Percentiles rank a stretch among this genome's conserved stretches.
Conservation (phyloP, 1,284 basidiomycete species). For the Fomitopsis palustris region DNA sequence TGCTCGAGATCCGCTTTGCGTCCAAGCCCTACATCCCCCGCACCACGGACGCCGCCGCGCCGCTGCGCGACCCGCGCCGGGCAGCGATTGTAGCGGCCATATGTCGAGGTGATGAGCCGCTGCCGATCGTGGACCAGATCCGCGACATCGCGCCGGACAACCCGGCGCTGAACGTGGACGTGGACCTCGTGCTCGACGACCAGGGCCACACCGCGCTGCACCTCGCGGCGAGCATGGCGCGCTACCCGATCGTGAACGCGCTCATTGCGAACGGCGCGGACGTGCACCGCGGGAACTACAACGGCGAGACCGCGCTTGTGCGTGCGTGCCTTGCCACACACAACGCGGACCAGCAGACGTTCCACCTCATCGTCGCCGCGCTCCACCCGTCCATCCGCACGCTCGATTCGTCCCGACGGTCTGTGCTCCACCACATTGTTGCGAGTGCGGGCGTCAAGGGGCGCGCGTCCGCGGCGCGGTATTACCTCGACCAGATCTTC, state of each 20-base stretch:
- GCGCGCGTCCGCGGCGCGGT: conserved; percentile 79
- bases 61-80: conserved; percentile 60
- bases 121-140: conserved; percentile 56
- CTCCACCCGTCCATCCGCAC: conserved; percentile 81
- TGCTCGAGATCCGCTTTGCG: conserved; percentile 55
- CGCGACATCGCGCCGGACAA: conserved; percentile 57
- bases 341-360: conserved; percentile 78
- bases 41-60: conserved; percentile 50
- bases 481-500: conserved; percentile 91
- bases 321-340: conserved; percentile 90
- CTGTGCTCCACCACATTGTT: conserved; percentile 93
- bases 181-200: conserved; percentile 87
- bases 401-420: conserved; percentile 85
- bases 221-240: conserved; percentile 86
- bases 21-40: conserved; percentile 64
- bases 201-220: conserved; percentile 95
- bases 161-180: conserved; percentile 40
- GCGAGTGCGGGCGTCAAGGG: conserved; percentile 90
- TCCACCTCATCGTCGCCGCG: conserved; percentile 62
- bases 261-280: conserved; percentile 79
- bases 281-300: conserved; percentile 85
- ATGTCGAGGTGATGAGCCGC: conserved; percentile 65
- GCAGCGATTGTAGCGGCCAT: conserved; percentile 61
- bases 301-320: conserved; percentile 94
- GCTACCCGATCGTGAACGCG: conserved; percentile 62